Evolutionary conservation across 1,139 yeast species (phyloP).

Genomic region (Yamadazyma triangularis): DNA sequence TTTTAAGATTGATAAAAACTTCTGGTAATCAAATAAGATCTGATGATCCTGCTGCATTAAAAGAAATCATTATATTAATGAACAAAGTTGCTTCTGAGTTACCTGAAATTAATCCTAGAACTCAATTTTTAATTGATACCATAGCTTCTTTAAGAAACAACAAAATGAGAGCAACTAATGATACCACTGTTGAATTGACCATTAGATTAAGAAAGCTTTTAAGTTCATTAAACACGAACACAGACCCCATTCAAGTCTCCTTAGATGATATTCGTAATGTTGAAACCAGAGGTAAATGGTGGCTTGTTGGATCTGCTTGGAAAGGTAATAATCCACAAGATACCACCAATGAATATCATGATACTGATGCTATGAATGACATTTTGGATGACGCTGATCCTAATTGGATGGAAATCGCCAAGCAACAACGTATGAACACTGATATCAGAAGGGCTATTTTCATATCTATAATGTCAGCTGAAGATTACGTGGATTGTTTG

Average conservation of each 20-base stretch:
- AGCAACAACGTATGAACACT: constrained; percentile 87
- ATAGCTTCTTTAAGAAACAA: constrained; percentile 84
- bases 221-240: constrained; percentile 43
- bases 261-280: constrained; percentile 76
- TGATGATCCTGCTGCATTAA: constrained; percentile 85
- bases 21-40: constrained; percentile 83
- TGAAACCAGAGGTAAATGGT: constrained; percentile 90
- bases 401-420: constrained; percentile 86
- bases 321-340: constrained; percentile 44
- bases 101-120: constrained; percentile 51
- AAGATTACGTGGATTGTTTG: constrained; percentile 84
- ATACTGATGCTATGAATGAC: constrained; percentile 43
- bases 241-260: constrained; percentile 81
- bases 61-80: constrained; percentile 68
- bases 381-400: constrained; percentile 68
- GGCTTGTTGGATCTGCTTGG: constrained; percentile 99
- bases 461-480: constrained; percentile 91
- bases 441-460: constrained; percentile 92
- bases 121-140: constrained; percentile 80
- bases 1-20: constrained; percentile 65
- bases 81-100: constrained; percentile 24
- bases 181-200: constrained; percentile 46
- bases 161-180: constrained; percentile 53
- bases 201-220: constrained; percentile 66
- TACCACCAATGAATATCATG: constrained; percentile 17